Conservation (phyloP, 345 rosid species). For the Populus alba region DNA sequence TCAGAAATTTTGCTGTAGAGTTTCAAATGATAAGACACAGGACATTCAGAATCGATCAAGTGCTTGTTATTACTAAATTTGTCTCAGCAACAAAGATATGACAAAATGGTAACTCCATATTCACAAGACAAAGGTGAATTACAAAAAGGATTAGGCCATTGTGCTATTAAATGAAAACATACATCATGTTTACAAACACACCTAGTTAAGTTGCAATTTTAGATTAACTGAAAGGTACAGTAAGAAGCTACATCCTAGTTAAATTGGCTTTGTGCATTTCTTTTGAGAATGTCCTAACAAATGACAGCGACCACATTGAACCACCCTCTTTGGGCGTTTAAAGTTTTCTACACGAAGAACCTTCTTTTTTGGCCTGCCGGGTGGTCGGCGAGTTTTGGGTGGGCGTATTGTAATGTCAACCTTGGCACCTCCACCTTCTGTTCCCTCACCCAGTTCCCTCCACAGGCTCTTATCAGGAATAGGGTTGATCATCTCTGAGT, state of each 20-base stretch:
- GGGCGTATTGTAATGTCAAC: constrained; percentile 62
- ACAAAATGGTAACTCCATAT: background rate
- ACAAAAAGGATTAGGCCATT: constrained; percentile 21
- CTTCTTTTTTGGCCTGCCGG: constrained; percentile 97
- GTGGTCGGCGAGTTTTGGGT: constrained; percentile 94
- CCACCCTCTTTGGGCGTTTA: constrained; percentile 91
- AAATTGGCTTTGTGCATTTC: constrained; percentile 87
- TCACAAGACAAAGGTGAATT: background rate
- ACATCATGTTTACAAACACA: constrained; percentile 43
- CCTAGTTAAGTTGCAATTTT: constrained; percentile 19
- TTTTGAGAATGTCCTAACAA: constrained; percentile 98
- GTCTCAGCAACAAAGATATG: too few species aligned
- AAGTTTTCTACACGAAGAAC: constrained; percentile 86
- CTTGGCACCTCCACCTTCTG: constrained; percentile 55
- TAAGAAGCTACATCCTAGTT: constrained; percentile 30
- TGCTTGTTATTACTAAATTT: too few species aligned
- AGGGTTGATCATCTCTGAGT: constrained; percentile 65
- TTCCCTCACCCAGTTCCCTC: constrained; percentile 62
- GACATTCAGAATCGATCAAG: too few species aligned
- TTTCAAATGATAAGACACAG: too few species aligned
- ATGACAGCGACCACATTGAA: constrained; percentile 98
- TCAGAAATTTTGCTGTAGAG: too few species aligned
- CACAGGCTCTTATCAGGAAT: constrained; percentile 66
- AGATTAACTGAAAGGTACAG: constrained; percentile 3
- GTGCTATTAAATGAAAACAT: constrained; percentile 21